phyloP scores from a whole-genome alignment of 2,329 filamentous ascomycete species.

The Beauveria sp. region DNA sequence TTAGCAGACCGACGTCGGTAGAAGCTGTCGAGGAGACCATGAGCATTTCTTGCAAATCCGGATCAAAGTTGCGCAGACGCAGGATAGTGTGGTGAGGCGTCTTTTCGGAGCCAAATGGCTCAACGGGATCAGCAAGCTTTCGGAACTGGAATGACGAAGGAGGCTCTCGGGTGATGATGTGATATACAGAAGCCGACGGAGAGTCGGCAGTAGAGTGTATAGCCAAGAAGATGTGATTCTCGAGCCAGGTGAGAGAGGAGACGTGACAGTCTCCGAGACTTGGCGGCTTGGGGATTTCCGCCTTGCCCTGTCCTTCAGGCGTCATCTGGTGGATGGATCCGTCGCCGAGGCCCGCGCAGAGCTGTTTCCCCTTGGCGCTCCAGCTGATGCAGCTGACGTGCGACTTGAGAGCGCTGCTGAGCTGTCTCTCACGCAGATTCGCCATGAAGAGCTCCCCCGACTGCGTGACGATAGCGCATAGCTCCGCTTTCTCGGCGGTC shows the following conservation, averaged over 20 bases:
- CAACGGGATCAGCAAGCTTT: constrained; percentile 66
- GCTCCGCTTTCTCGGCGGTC: constrained; percentile 59
- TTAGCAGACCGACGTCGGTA: constrained; percentile 71
- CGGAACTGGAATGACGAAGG: constrained; percentile 60
- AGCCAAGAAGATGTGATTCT: constrained; percentile 76
- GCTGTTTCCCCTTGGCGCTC: constrained; percentile 89
- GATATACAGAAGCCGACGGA: constrained; percentile 61
- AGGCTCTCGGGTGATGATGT: constrained; percentile 65
- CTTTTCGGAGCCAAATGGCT: constrained; percentile 59
- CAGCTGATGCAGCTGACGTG: constrained; percentile 81
- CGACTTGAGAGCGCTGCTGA: constrained; percentile 57
- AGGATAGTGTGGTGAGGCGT: constrained; percentile 70
- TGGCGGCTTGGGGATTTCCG: constrained; percentile 69
- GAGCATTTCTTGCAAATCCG: constrained; percentile 71
- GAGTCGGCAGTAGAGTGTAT: constrained; percentile 61
- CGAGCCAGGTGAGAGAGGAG: constrained; percentile 78
- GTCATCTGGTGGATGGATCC: constrained; percentile 79
- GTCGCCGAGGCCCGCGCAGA: constrained; percentile 77
- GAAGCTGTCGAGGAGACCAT: constrained; percentile 76
- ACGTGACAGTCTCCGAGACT: constrained; percentile 62
- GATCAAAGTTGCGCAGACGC: constrained; percentile 72
- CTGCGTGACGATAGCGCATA: constrained; percentile 73
- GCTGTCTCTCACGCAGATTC: constrained; percentile 62
- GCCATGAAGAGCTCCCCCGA: constrained; percentile 79
- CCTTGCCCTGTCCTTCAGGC: constrained; percentile 69